A percentile compares a stretch with the other conserved stretches of the same genome.
These are phyloP conservation scores for Allomyces arbusculus DNA, from an alignment of 192 early-diverging fungal species.

Conservation along the genomic window DNA sequence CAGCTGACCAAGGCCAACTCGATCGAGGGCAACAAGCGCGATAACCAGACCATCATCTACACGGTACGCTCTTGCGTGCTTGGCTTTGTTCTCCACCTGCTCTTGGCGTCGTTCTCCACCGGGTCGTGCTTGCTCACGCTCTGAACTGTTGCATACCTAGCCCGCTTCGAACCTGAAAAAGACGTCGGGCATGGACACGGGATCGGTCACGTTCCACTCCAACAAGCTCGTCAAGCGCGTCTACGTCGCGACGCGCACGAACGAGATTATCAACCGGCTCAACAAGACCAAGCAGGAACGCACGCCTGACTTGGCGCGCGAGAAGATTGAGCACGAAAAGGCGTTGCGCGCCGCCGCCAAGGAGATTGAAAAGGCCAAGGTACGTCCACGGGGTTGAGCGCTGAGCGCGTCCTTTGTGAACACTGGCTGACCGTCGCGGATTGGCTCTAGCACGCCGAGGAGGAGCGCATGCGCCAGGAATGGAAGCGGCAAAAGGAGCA, in stretches of 20 bases:
- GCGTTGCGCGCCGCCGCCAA: conserved; percentile 14
- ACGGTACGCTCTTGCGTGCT: conserved; percentile 26
- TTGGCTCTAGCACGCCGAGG: conserved; percentile 5
- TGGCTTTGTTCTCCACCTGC: too few relatives aligned
- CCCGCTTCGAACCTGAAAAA: conserved; percentile 79
- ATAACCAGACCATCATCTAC: conserved; percentile 80
- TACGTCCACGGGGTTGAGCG: not conserved
- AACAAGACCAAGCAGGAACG: conserved; percentile 76
- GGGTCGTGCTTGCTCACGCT: too few relatives aligned
- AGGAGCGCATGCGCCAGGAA: conserved; percentile 18
- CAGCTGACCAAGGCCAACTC: conserved; percentile 94
- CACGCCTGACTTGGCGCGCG: conserved; percentile 53
- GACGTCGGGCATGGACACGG: conserved; percentile 80
- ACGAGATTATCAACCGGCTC: conserved; percentile 74
- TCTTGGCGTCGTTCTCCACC: too few relatives aligned
- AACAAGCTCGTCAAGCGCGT: conserved; percentile 53
- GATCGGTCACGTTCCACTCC: conserved; percentile 85
- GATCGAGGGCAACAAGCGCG: conserved; percentile 91
- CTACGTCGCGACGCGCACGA: conserved; percentile 47
- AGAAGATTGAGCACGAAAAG: conserved; percentile 37
- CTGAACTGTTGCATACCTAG: too few relatives aligned
- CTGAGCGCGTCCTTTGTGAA: not conserved
- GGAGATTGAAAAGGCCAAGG: conserved; percentile 16
- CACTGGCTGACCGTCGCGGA: not conserved
- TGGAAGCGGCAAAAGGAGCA: conserved; percentile 14